Base-by-base conservation (phyloP, 164 flowering plant genomes). In the Vitis rupestris region DNA sequence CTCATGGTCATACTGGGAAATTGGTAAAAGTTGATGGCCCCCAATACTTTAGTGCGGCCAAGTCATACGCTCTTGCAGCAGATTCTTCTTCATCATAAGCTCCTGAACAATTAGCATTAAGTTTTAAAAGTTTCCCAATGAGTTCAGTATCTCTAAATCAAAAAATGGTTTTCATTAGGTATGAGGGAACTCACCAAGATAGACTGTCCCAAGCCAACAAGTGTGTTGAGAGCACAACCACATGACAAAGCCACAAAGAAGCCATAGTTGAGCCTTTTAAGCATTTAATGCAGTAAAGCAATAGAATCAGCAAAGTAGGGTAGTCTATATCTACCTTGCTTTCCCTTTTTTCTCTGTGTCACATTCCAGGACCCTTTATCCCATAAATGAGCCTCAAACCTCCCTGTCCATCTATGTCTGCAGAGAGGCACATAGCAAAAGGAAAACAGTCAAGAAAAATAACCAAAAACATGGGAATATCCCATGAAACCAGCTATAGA, bases 21-120 rank as follows among this genome's bases (percentile, higher is more conserved):
- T 86, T 88, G 9, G 87, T 88, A 67, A 84, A 80, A 37, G 90
- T 84, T 8, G 84, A 69, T 6, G 82, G 30, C 17, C 92, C 92
- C 89, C 89, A 88, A 69, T 88, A 88, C 70, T 85, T 88, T 27
- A 88, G 80, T 15, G 89, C 92, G 50, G 89, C 88, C 72, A 88
- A 75, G 71, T 88, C 89, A 47, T 88, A 88, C 8, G 87, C 89
- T 75, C 89, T 83, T 3, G 92, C 92, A 15, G 92, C 92, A 27
- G 86, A 74, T 81, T 84, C 92, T 79, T 88, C 92, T 70, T 80
- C 85, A 69, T 84, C 88, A 67, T 86, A 88, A 58, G 85, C 92
- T 9, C 92, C 92, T 88, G 79, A 56, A 69, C 19, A 70, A 57
- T 19, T 29, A 55, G 7, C 29, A 53, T 16, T 2, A 6, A 37